These are phyloP conservation scores for Sedum album DNA, from an alignment of 164 flowering plant genomes.

Conservation along the genomic window DNA sequence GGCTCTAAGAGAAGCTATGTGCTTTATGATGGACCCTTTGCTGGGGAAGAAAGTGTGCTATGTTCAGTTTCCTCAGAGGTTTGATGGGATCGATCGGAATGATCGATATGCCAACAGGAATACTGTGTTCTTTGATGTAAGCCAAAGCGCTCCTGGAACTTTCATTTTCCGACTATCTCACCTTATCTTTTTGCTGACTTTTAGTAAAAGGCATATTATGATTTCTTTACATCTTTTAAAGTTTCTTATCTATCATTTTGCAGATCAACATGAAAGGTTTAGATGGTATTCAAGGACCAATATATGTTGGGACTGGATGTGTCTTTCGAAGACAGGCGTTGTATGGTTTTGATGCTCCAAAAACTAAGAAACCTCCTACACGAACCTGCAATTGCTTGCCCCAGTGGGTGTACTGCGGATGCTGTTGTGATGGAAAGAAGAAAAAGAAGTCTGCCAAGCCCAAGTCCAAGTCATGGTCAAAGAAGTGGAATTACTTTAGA, in stretches of 20 bases:
- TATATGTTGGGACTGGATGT: conserved; percentile 10
- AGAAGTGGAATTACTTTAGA: conserved; percentile 7
- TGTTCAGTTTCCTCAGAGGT: conserved; percentile 10
- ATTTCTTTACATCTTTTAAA: neutral
- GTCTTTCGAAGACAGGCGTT: conserved; percentile 9
- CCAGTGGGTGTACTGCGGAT: conserved; percentile 5
- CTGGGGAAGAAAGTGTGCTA: conserved; percentile 10
- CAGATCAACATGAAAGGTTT: conserved; percentile 12
- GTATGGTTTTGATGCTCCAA: conserved; percentile 11
- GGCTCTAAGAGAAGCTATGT: conserved; percentile 11
- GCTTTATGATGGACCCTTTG: conserved; percentile 11
- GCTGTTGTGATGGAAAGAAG: conserved; percentile 7
- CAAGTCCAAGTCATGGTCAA: neutral
- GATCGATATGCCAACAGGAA: conserved; percentile 10
- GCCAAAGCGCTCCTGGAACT: neutral
- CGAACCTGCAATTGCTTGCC: conserved; percentile 10
- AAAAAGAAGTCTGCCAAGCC: neutral
- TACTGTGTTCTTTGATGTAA: conserved; percentile 10
- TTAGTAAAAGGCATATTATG: neutral
- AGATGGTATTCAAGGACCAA: conserved; percentile 11
- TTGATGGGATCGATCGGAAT: conserved; percentile 9
- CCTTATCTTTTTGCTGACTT: neutral
- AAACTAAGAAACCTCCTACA: conserved; percentile 5
- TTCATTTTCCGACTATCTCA: neutral
- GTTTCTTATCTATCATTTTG: neutral